A percentile compares a stretch with the other conserved stretches of the same genome.
Conservation (phyloP, 306 rosid genomes). For the Pyrus bretschneideri region DNA sequence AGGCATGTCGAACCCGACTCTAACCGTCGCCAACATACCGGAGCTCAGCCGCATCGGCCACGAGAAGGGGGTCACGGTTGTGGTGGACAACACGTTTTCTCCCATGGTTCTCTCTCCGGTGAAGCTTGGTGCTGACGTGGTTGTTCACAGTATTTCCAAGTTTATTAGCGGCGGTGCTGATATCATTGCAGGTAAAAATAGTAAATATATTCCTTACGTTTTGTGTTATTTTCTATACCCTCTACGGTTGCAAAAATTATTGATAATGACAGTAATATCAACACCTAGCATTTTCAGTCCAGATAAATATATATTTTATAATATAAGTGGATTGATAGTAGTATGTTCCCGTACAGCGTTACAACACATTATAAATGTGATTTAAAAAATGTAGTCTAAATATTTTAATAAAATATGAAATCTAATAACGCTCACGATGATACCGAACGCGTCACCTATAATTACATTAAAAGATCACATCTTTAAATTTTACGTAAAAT, state of each 20-base stretch:
- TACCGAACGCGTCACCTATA: not conserved
- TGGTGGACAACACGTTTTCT: slow-evolving; percentile 85
- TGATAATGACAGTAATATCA: too few relatives aligned
- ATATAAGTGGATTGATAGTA: too few relatives aligned
- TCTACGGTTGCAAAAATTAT: too few relatives aligned
- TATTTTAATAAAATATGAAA: too few relatives aligned
- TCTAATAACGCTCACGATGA: not conserved
- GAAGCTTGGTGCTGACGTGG: slow-evolving; percentile 84
- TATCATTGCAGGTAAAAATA: slow-evolving; percentile 74
- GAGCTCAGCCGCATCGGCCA: slow-evolving; percentile 59
- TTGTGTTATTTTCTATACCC: too few relatives aligned
- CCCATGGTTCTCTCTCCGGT: slow-evolving; percentile 88
- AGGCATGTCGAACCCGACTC: slow-evolving; percentile 65
- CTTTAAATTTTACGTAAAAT: not conserved
- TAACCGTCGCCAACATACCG: slow-evolving; percentile 64
- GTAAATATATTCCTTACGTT: too few relatives aligned
- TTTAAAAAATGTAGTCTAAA: not conserved
- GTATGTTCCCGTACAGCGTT: too few relatives aligned
- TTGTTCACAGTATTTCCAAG: slow-evolving; percentile 84
- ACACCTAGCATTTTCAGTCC: too few relatives aligned
- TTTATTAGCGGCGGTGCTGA: slow-evolving; percentile 97
- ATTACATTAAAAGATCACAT: not conserved
- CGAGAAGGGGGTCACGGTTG: slow-evolving; percentile 63
- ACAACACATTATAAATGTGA: too few relatives aligned
- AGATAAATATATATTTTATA: too few relatives aligned